Base-by-base conservation (phyloP, 169 alveolate species). In the Cryptosporidium xiaoi region DNA sequence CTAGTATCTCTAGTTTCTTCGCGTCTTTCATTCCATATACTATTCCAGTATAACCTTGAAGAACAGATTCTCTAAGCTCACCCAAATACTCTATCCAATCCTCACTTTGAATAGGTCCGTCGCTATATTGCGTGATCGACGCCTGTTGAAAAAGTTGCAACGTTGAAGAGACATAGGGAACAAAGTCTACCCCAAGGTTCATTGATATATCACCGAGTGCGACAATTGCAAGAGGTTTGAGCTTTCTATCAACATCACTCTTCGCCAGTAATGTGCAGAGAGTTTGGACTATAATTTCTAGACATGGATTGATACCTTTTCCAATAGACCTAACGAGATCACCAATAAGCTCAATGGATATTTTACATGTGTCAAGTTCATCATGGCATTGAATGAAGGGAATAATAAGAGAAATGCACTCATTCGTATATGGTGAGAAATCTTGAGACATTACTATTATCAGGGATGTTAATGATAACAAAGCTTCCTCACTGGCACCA, bases 161-260 rank as follows among this genome's bases (percentile, higher is more conserved):
- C 51, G 95, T 83, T 67, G 93, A 91, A 62, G 92, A 92, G 66
- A 94, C 90, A 90, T 89, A 94, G 10, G 87, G 92, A 50, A 92
- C 68, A 67, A 95, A 95, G 31, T 66, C 92, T n/a, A 93, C 94
- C 34, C 94, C 95, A 20, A 94, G 82, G 40, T 96, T 96, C 93
- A 95, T 89, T 29, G 98, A 96, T 18, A 95, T 94, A 68, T 95
- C 98, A 6, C 98, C 98, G 27, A 95, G 91, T 13, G 96, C 95
- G 18, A 94, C 84, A 67, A 95, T 91, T 48, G 95, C 95, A 50
- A 93, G 90, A 50, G 97, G 96, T 82, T 95, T 95, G 62, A 95
- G 92, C 56, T 94, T 92, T 65, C 95, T 91, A 33, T 94, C 96
- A 13, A 93, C 95, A 29, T 93, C 93, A 27, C 40, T 77, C 44